Evolutionary conservation across 2,329 filamentous ascomycete species (phyloP).

Genomic region (Colletotrichum aenigma): DNA sequence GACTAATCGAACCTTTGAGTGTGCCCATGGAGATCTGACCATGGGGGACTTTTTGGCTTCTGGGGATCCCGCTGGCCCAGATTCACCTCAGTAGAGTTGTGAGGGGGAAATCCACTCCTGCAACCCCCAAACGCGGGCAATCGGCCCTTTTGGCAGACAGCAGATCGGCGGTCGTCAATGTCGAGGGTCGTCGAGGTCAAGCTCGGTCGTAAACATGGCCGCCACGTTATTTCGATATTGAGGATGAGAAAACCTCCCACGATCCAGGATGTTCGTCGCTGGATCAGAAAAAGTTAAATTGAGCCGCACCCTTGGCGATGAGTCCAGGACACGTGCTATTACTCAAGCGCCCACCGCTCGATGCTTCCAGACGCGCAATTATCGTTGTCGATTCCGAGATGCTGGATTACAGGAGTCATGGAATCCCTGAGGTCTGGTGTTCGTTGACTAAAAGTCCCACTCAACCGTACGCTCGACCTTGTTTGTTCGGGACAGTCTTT

Average conservation of each 20-base stretch:
- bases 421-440: neutral
- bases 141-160: neutral
- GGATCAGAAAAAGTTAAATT: neutral
- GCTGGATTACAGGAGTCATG: neutral
- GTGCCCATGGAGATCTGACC: slow-evolving; percentile 12
- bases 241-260: neutral
- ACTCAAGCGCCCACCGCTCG: neutral
- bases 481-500: neutral
- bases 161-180: neutral
- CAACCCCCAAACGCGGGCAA: neutral
- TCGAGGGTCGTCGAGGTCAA: neutral
- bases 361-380: neutral
- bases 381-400: neutral
- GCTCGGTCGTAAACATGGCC: neutral
- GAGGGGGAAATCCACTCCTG: slow-evolving; percentile 7
- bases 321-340: neutral
- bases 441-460: slow-evolving; percentile 9
- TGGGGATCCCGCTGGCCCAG: slow-evolving; percentile 16
- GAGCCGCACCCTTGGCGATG: slow-evolving; percentile 6
- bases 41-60: slow-evolving; percentile 8
- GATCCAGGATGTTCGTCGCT: neutral
- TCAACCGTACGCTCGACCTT: neutral
- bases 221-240: slow-evolving; percentile 4
- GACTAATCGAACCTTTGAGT: neutral
- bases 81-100: neutral